These are phyloP conservation scores for Leptoxyphium fumago DNA, from an alignment of 2,329 filamentous ascomycete genomes.

Conservation along the genomic window DNA sequence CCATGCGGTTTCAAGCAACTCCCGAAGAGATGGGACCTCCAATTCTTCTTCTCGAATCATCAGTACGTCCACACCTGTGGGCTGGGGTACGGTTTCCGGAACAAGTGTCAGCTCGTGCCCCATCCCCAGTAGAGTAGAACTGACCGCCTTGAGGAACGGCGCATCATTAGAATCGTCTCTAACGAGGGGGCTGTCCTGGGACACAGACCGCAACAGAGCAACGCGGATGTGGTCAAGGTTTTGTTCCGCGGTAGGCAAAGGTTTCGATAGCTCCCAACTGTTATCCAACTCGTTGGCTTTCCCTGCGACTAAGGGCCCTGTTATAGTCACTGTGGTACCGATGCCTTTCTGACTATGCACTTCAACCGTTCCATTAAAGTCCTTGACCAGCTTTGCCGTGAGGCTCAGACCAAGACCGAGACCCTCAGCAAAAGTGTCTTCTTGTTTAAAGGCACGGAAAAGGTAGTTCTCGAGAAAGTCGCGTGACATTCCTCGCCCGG, in stretches of 20 bases:
- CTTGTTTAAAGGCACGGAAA: slow-evolving; percentile 51
- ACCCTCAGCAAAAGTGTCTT: slow-evolving; percentile 45
- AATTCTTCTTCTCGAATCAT: background rate
- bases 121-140: too few relatives aligned
- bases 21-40: background rate
- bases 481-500: slow-evolving; percentile 49
- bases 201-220: too few relatives aligned
- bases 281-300: background rate
- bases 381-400: slow-evolving; percentile 43
- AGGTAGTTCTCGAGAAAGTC: slow-evolving; percentile 48
- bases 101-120: too few relatives aligned
- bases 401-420: slow-evolving; percentile 53
- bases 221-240: too few relatives aligned
- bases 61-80: background rate
- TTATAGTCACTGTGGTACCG: slow-evolving; percentile 10
- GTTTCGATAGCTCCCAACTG: too few relatives aligned
- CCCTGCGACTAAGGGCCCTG: slow-evolving; percentile 2
- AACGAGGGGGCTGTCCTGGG: too few relatives aligned
- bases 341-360: slow-evolving; percentile 14
- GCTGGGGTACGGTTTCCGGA: too few relatives aligned
- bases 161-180: too few relatives aligned
- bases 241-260: background rate
- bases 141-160: too few relatives aligned
- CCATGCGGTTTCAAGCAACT: background rate
- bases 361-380: slow-evolving; percentile 42